Percentiles rank a stretch among this genome's conserved stretches.
Evolutionary conservation across 139 green algal genomes (phyloP).

Genomic region (Marvania coccoides): DNA sequence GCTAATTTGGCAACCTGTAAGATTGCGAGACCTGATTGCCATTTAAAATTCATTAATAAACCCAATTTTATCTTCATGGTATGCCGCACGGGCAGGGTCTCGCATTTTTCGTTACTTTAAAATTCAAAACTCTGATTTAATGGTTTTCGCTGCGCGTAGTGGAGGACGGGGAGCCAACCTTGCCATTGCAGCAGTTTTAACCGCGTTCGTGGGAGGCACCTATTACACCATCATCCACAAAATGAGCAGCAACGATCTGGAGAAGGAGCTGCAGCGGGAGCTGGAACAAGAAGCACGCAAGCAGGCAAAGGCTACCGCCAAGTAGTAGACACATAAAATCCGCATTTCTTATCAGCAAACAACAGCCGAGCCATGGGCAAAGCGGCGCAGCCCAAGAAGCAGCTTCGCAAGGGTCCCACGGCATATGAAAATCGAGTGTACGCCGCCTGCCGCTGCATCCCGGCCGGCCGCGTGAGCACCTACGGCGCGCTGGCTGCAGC

Average conservation of each 20-base stretch:
- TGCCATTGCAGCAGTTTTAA: conserved; percentile 25
- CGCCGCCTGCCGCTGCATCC: conserved; percentile 47
- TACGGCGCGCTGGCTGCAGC: conserved; percentile 57
- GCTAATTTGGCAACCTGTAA: too few species aligned
- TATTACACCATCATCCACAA: conserved; percentile 40
- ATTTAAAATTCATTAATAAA: too few species aligned
- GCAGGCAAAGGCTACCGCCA: conserved; percentile 17
- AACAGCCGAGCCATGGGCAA: background rate
- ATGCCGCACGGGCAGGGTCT: too few species aligned
- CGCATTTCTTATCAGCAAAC: background rate
- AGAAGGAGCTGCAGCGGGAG: conserved; percentile 38
- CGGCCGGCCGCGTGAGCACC: conserved; percentile 57
- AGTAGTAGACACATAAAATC: background rate
- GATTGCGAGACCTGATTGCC: too few species aligned
- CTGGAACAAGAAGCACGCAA: background rate
- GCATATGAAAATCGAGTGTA: conserved; percentile 53
- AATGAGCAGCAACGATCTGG: conserved; percentile 38
- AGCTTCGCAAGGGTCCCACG: conserved; percentile 33
- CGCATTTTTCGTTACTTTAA: too few species aligned
- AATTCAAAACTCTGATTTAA: too few species aligned
- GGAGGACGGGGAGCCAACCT: conserved; percentile 18
- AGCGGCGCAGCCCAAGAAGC: background rate
- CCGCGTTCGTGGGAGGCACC: conserved; percentile 31
- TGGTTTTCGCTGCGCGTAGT: too few species aligned
- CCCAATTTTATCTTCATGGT: too few species aligned